Evolutionary conservation across 2,329 filamentous ascomycete species (phyloP).

Genomic region (Trichoderma lentiforme): DNA sequence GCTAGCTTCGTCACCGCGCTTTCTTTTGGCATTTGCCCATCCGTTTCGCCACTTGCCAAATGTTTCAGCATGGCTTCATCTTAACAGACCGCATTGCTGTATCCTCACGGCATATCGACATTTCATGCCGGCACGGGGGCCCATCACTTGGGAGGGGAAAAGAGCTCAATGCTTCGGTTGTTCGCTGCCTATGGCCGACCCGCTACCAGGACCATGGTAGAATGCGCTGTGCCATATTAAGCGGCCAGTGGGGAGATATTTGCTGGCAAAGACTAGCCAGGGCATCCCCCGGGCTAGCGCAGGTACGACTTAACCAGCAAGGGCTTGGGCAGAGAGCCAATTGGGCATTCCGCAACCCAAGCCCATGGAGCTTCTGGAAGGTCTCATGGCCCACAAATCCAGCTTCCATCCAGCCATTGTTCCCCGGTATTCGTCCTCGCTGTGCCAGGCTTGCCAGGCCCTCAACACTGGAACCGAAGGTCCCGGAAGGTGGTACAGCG

Average conservation of each 20-base stretch:
- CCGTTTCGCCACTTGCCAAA: neutral
- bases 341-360: constrained; percentile 18
- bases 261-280: constrained; percentile 9
- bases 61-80: constrained; percentile 9
- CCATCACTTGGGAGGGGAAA: neutral
- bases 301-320: constrained; percentile 18
- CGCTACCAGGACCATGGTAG: constrained; percentile 16
- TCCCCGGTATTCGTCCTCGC: constrained; percentile 7
- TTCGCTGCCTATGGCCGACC: constrained; percentile 14
- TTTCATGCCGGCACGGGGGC: constrained; percentile 1
- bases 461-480: neutral
- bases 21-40: neutral
- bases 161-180: constrained; percentile 16
- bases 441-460: neutral
- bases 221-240: constrained; percentile 4
- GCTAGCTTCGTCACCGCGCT: neutral
- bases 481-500: constrained; percentile 2
- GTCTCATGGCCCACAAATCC: constrained; percentile 19
- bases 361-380: constrained; percentile 23
- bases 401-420: constrained; percentile 12
- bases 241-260: constrained; percentile 1
- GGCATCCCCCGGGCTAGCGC: constrained; percentile 20
- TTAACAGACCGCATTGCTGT: neutral
- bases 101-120: neutral
- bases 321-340: constrained; percentile 8